Evolutionary conservation across 805 yeast genomes (phyloP), one percentile per base, ranked within the genome.

Genomic region (Metschnikowia matae): DNA sequence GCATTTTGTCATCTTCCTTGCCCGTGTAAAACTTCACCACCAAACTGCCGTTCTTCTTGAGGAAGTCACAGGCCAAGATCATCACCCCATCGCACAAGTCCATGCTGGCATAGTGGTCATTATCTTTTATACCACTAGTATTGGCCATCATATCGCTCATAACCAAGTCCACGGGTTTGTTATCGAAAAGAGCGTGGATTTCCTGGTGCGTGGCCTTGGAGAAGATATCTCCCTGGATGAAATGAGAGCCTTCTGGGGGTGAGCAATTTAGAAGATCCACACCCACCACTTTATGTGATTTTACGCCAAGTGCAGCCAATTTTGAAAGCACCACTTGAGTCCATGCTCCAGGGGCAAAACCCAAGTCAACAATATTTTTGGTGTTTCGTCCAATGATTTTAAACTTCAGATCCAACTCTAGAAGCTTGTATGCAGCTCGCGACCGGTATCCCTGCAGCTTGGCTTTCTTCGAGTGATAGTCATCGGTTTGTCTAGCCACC

Each of bases 11-110:
- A 60, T 90, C 97, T 58, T 89, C 96, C 37, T 78, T 73, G 0
- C 99, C 99, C 0, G 91, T 80, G 65, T 80, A 91, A 58, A 84
- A 85, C 67, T 94, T 94, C 73, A 96, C 86, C 13, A 89, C 85
- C 61, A 89, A 80, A 10, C 71, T 61, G 0, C 99, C 99, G 26
- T 80, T 80, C 4, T 83, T 80, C 53, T 74, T 81, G 26, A 94
- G 68, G n/a, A 87, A 67, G 53, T 83, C 85, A 48, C 85, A 75
- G 1, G 95, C 85, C 45, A 91, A 76, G 6, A 88, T 75, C 46
- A 94, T 66, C 0, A 96, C 97, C 0, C 97, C 97, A 59, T 89
- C 94, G 66, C 97, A 92, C 29, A 92, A 71, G 62, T 91, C 91
- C 88, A 94, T 85, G 53, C 96, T 89, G 57, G 81, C 82, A 13